phyloP scores from a whole-genome alignment of 2,329 filamentous ascomycete genomes.

The Polychaeton citri region DNA sequence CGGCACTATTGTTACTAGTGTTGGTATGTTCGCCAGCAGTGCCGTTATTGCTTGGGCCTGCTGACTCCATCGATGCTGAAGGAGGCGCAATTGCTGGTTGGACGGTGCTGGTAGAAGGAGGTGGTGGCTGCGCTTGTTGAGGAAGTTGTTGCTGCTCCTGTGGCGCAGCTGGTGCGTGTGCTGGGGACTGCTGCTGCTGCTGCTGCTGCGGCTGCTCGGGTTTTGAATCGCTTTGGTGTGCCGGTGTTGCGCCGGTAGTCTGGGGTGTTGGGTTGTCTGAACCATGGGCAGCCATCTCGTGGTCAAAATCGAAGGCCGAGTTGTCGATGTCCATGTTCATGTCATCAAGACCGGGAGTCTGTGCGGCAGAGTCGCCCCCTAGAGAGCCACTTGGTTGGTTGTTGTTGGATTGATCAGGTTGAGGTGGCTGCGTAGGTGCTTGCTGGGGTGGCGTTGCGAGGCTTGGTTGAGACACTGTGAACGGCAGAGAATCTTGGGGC shows the following conservation, averaged over 20 bases:
- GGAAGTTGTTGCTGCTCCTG: background rate
- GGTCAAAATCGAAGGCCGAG: slow-evolving; percentile 6
- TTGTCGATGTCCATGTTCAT: slow-evolving; percentile 14
- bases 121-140: background rate
- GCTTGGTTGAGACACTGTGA: slow-evolving; percentile 3
- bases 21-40: background rate
- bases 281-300: background rate
- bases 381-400: background rate
- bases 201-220: background rate
- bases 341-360: slow-evolving; percentile 8
- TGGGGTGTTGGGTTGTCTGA: slow-evolving; percentile 1
- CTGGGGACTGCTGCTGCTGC: background rate
- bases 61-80: background rate
- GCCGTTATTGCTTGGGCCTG: background rate
- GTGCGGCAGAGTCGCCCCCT: background rate
- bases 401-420: background rate
- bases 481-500: slow-evolving; percentile 26
- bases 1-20: slow-evolving; percentile 1
- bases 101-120: background rate
- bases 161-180: background rate
- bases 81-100: background rate
- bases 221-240: background rate
- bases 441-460: slow-evolving; percentile 2
- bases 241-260: background rate
- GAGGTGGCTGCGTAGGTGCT: background rate